Evolutionary conservation across 2,329 filamentous ascomycete genomes (phyloP).

Genomic region (Colletotrichum sp.): DNA sequence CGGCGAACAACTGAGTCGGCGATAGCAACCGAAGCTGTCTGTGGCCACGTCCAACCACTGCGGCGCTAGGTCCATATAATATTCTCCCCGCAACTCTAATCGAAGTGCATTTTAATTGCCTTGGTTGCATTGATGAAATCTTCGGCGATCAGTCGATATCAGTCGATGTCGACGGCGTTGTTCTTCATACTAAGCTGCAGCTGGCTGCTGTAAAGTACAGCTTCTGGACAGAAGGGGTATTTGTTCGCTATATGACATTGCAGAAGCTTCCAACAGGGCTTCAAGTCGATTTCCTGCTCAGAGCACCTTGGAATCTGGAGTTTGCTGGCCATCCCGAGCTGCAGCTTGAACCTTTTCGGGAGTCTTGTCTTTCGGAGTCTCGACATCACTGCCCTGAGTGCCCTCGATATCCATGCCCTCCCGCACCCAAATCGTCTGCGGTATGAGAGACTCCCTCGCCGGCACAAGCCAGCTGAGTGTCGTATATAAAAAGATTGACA

Average conservation of each 20-base stretch:
- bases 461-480: constrained; percentile 16
- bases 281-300: not conserved
- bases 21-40: not conserved
- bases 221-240: not conserved
- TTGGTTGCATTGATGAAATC: not conserved
- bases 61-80: not conserved
- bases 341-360: not conserved
- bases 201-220: not conserved
- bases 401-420: not conserved
- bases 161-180: not conserved
- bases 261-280: not conserved
- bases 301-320: not conserved
- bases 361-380: constrained; percentile 2
- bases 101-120: not conserved
- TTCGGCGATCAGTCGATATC: not conserved
- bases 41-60: not conserved
- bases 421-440: constrained; percentile 7
- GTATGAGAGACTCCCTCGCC: constrained; percentile 15
- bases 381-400: not conserved
- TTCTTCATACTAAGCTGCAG: not conserved
- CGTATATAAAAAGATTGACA: constrained; percentile 13
- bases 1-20: not conserved
- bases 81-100: not conserved
- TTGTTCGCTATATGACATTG: not conserved
- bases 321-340: not conserved